Evolutionary conservation across 2,329 filamentous ascomycete species (phyloP).

Genomic region (Ampelomyces quisqualis): DNA sequence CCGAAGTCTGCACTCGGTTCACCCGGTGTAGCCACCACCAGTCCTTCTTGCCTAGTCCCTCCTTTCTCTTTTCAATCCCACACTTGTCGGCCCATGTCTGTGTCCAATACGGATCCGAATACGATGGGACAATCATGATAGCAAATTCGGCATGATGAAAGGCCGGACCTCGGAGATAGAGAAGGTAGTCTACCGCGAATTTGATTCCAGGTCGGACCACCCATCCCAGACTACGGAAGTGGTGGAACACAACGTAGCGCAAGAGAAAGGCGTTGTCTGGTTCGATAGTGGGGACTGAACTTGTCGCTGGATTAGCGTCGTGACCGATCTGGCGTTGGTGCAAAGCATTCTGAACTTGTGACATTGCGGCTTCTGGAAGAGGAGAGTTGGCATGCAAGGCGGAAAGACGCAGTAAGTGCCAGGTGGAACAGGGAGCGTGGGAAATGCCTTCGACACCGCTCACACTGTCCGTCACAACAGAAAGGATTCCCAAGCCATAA

Average conservation of each 20-base stretch:
- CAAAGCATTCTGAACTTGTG: conserved; percentile 15
- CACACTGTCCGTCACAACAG: conserved; percentile 57
- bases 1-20: conserved; percentile 85
- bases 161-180: conserved; percentile 89
- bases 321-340: conserved; percentile 13
- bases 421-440: conserved; percentile 46
- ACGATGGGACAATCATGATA: conserved; percentile 79
- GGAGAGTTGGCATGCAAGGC: conserved; percentile 69
- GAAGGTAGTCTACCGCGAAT: conserved; percentile 90
- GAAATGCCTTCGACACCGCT: conserved; percentile 48
- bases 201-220: conserved; percentile 90
- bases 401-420: conserved; percentile 54
- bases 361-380: conserved; percentile 18
- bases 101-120: conserved; percentile 71
- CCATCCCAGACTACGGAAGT: conserved; percentile 95
- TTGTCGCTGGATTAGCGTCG: conserved; percentile 8
- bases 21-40: conserved; percentile 89
- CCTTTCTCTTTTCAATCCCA: conserved; percentile 54
- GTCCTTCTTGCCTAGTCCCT: conserved; percentile 49
- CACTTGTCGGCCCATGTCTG: conserved; percentile 47
- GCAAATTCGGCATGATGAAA: conserved; percentile 96
- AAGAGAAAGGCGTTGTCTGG: conserved; percentile 84
- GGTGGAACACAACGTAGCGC: conserved; percentile 88
- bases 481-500: conserved; percentile 75
- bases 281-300: conserved; percentile 47